A percentile compares a stretch with the other conserved stretches of the same genome.
Conservation (phyloP, 208 protist genomes). For the Crithidia bombi region DNA sequence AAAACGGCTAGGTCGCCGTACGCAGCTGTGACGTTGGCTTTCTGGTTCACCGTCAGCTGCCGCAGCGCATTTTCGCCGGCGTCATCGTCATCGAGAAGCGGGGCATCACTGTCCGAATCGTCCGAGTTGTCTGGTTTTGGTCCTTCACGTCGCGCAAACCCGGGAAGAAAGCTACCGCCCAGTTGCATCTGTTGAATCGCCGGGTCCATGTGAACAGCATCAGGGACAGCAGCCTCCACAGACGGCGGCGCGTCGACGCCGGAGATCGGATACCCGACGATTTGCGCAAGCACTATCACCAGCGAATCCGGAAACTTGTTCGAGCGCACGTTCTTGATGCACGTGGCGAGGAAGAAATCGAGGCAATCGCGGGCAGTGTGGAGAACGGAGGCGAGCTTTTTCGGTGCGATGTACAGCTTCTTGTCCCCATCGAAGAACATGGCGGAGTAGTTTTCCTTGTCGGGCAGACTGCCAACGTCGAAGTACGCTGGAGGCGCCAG, state of each 20-base stretch:
- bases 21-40: conserved; percentile 41
- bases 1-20: conserved; percentile 79
- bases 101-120: conserved; percentile 30
- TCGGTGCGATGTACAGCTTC: conserved; percentile 74
- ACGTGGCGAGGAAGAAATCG: conserved; percentile 85
- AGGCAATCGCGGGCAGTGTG: conserved; percentile 77
- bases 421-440: conserved; percentile 87
- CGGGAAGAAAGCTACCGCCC: conserved; percentile 28
- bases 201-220: conserved; percentile 20
- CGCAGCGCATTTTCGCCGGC: conserved; percentile 44
- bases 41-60: conserved; percentile 60
- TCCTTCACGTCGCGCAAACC: conserved; percentile 39
- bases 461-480: conserved; percentile 38
- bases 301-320: conserved; percentile 76
- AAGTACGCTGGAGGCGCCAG: conserved; percentile 51
- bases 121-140: conserved; percentile 24
- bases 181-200: conserved; percentile 28
- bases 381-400: conserved; percentile 50
- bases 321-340: conserved; percentile 75
- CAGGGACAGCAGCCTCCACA: neutral
- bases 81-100: conserved; percentile 32
- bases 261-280: conserved; percentile 66
- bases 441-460: conserved; percentile 54
- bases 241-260: conserved; percentile 16
- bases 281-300: conserved; percentile 50